Percentiles rank a stretch among this genome's conserved stretches.
phyloP scores from a whole-genome alignment of 495 filamentous ascomycete genomes.

The Penicillium odoratum region DNA sequence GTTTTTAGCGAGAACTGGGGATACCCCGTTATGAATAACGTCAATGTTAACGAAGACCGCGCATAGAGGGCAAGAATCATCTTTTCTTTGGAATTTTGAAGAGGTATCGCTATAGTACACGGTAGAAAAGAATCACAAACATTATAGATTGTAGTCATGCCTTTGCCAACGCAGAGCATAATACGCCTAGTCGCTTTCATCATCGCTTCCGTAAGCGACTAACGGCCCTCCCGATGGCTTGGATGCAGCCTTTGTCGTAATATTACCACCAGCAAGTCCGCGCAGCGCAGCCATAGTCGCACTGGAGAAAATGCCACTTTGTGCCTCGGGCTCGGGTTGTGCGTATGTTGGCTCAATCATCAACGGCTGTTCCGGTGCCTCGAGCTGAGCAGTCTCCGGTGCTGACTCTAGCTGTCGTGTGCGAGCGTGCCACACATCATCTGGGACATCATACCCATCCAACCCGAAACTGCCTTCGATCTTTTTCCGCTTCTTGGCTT shows the following conservation, averaged over 20 bases:
- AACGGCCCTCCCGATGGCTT: constrained; percentile 59
- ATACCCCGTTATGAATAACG: constrained; percentile 31
- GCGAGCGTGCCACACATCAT: constrained; percentile 89
- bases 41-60: constrained; percentile 13
- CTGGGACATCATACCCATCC: constrained; percentile 89
- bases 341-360: constrained; percentile 43
- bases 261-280: constrained; percentile 42
- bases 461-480: constrained; percentile 89
- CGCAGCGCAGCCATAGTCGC: constrained; percentile 75
- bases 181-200: constrained; percentile 60
- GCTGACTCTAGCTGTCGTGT: constrained; percentile 48
- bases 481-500: constrained; percentile 82
- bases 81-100: constrained; percentile 8
- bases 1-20: constrained; percentile 27
- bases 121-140: constrained; percentile 11
- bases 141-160: constrained; percentile 2
- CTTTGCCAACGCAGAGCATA: neutral
- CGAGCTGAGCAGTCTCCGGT: constrained; percentile 36
- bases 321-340: constrained; percentile 22
- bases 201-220: constrained; percentile 90
- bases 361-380: constrained; percentile 43
- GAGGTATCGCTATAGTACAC: constrained; percentile 47
- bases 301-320: constrained; percentile 73
- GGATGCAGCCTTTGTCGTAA: constrained; percentile 36
- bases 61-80: constrained; percentile 9